Evolutionary conservation across 2,329 filamentous ascomycete species (phyloP), one percentile per base, ranked within the genome.

Genomic region (Talaromyces islandicus): DNA sequence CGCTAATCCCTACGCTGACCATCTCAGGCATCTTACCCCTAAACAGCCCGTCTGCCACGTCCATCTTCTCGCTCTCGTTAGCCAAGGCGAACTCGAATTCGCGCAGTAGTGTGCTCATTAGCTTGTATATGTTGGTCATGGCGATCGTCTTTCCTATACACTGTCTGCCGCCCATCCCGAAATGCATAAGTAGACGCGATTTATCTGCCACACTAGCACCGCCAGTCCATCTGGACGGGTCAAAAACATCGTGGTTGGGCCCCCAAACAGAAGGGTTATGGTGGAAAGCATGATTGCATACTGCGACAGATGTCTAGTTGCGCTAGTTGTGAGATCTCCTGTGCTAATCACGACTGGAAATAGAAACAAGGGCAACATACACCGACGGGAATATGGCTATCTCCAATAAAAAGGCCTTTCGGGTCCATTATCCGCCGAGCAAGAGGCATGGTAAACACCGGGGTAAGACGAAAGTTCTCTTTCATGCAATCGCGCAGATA

Each of bases 131-230:
- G 58, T 73, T 72, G 2, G 68, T 69, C 57, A 67, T 66, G 0
- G 72, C 73, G 7, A 75, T 63, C 4, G 65, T 73, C 58, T 71
- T 71, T 7, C 73, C 73, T n/a, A 75, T 71, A 56, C 72, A 76
- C 58, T 69, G 65, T 2, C 72, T 66, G 4, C 66, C 66, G 1
- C 73, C 73, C 0, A 70, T 60, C 1, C 73, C 70, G 60, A 75
- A 76, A 55, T 71, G 72, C 69, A 75, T 73, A 27, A 75, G 60
- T 10, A 67, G 66, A 17, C 65, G 61, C 1, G 66, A 63, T 11
- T 65, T 64, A 1, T 25, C 61, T 1, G 62, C 61, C 5, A 58
- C 63, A 9, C 64, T 58, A 0, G 65, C 60, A 10, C 63, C 30
- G 7, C 69, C 17, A 10, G 24, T 60, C 69, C 70, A 75, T n/a